Conservation (phyloP, 768 basidiomycete species). For the Amanita phalloides region DNA sequence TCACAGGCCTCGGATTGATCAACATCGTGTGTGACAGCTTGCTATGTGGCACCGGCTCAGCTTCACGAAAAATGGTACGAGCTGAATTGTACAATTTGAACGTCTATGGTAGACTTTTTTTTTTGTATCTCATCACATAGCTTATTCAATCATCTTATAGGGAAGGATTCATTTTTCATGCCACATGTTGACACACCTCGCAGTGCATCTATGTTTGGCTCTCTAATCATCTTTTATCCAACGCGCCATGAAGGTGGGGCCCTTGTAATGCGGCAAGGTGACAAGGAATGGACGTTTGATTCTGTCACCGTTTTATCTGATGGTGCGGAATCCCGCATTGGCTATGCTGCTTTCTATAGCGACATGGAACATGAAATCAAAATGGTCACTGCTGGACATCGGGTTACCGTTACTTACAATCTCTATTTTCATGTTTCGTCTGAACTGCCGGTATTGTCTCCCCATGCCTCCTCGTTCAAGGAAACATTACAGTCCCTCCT, state of each 20-base stretch:
- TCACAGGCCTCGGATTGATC: slow-evolving; percentile 7
- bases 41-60: slow-evolving; percentile 10
- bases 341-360: slow-evolving; percentile 24
- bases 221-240: too few species aligned
- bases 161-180: too few species aligned
- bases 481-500: slow-evolving; percentile 16
- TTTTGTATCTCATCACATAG: too few species aligned
- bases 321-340: slow-evolving; percentile 14
- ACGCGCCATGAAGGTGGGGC: slow-evolving; percentile 33
- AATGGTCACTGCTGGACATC: slow-evolving; percentile 22
- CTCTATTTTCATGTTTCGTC: slow-evolving; percentile 18
- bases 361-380: slow-evolving; percentile 31
- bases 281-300: slow-evolving; percentile 26
- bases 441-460: not conserved
- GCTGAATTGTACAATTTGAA: slow-evolving; percentile 26
- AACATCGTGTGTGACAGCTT: slow-evolving; percentile 9
- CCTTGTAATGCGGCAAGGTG: slow-evolving; percentile 23
- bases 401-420: slow-evolving; percentile 32
- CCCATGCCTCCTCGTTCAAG: slow-evolving; percentile 8
- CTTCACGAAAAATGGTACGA: slow-evolving; percentile 7
- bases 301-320: slow-evolving; percentile 14
- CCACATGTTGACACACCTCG: too few species aligned
- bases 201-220: too few species aligned
- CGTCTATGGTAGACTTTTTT: too few species aligned
- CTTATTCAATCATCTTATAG: too few species aligned